Conservation (phyloP, 352 stramenopile species). For the Phytophthora syringae region DNA sequence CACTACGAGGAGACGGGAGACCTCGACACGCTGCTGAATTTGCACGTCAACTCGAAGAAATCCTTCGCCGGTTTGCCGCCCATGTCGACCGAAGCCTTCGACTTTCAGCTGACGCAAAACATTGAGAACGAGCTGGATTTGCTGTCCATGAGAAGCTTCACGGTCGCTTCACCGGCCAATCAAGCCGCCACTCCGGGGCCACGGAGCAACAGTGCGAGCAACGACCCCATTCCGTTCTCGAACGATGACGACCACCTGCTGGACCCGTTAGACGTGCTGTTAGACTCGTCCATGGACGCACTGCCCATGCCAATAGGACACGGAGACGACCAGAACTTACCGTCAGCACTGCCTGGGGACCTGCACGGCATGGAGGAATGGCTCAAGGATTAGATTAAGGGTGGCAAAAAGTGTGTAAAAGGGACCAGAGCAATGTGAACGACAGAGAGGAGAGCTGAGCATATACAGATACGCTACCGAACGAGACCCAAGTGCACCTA, state of each 20-base stretch:
- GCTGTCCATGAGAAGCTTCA: slow-evolving; percentile 77
- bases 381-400: slow-evolving; percentile 71
- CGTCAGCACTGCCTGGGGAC: slow-evolving; percentile 65
- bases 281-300: slow-evolving; percentile 57
- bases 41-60: slow-evolving; percentile 71
- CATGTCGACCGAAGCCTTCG: slow-evolving; percentile 66
- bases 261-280: slow-evolving; percentile 60
- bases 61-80: slow-evolving; percentile 63
- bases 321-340: slow-evolving; percentile 47
- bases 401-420: too few relatives aligned
- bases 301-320: slow-evolving; percentile 79
- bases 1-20: slow-evolving; percentile 83
- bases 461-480: slow-evolving; percentile 24
- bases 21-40: slow-evolving; percentile 72
- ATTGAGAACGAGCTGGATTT: slow-evolving; percentile 84
- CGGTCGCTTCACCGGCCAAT: slow-evolving; percentile 23
- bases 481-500: slow-evolving; percentile 23
- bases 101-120: slow-evolving; percentile 82
- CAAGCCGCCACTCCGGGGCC: slow-evolving; percentile 16
- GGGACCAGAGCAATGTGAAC: not conserved
- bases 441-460: not conserved
- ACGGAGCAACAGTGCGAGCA: slow-evolving; percentile 8
- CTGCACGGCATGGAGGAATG: slow-evolving; percentile 84
- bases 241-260: slow-evolving; percentile 43
- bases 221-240: slow-evolving; percentile 55